Conservation (phyloP, 2,329 filamentous ascomycete genomes). For the Lasiodiplodia gonubiensis region DNA sequence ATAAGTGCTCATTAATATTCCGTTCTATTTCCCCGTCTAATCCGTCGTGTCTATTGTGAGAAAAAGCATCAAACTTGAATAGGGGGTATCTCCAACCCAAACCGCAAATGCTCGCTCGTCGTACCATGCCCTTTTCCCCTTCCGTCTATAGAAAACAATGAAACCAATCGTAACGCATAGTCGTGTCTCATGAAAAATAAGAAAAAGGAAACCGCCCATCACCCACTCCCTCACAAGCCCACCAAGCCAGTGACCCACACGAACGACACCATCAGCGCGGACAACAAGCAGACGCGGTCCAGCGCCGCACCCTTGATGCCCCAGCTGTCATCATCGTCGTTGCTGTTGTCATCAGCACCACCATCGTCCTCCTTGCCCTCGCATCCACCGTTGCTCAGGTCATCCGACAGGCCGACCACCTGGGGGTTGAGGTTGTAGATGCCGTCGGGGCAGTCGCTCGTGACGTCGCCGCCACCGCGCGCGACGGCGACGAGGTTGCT, state of each 20-base stretch:
- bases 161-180: background rate
- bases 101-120: background rate
- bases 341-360: background rate
- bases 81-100: background rate
- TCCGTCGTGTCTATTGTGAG: background rate
- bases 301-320: background rate
- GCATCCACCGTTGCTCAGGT: background rate
- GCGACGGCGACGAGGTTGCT: background rate
- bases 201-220: background rate
- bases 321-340: background rate
- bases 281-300: background rate
- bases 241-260: background rate
- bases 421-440: slow-evolving; percentile 18
- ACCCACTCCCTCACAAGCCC: background rate
- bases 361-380: background rate
- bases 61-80: background rate
- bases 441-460: background rate
- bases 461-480: background rate
- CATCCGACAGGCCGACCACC: background rate
- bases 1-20: background rate
- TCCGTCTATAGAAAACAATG: background rate
- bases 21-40: background rate
- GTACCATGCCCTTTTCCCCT: background rate
- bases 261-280: background rate
- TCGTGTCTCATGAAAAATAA: background rate